A percentile compares a stretch with the other conserved stretches of the same genome.
Evolutionary conservation across 2,329 filamentous ascomycete genomes (phyloP).

Genomic region (Fusarium hainanense): DNA sequence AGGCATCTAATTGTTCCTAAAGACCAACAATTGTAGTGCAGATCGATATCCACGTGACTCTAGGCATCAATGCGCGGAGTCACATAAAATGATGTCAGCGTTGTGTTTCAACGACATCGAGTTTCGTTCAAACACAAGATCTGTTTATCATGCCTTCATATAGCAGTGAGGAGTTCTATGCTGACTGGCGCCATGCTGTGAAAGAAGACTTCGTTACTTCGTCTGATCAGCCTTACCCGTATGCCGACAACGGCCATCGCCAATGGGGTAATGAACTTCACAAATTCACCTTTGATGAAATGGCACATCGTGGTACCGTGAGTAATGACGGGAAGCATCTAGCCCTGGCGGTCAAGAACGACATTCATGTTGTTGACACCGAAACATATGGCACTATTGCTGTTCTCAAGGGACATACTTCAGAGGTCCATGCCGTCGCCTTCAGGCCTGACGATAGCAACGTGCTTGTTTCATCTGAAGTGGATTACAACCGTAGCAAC

Average conservation of each 20-base stretch:
- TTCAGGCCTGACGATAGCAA: slow-evolving; percentile 9
- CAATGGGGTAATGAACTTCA: slow-evolving; percentile 21
- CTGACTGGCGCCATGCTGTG: slow-evolving; percentile 27
- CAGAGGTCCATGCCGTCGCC: neutral
- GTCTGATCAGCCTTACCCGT: slow-evolving; percentile 1
- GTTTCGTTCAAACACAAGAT: neutral
- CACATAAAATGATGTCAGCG: neutral
- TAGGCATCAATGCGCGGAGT: neutral
- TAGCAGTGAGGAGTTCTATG: slow-evolving; percentile 8
- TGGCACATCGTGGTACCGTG: slow-evolving; percentile 1
- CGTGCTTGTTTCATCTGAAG: slow-evolving; percentile 5
- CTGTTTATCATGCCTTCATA: slow-evolving; percentile 6
- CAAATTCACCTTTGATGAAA: neutral
- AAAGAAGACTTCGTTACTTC: slow-evolving; percentile 18
- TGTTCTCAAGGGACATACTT: slow-evolving; percentile 22
- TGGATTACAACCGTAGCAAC: neutral
- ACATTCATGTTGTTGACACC: slow-evolving; percentile 21
- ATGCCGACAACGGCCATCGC: slow-evolving; percentile 2
- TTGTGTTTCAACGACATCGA: neutral
- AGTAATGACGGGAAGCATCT: slow-evolving; percentile 2
- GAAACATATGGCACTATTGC: neutral
- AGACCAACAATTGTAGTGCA: neutral
- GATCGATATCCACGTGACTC: neutral
- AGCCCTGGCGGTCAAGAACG: slow-evolving; percentile 1
- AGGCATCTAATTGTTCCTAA: neutral